Percentiles rank a stretch among this genome's conserved stretches.
Evolutionary conservation across 257 asterid species (phyloP).

Genomic region (Salvia hispanica): DNA sequence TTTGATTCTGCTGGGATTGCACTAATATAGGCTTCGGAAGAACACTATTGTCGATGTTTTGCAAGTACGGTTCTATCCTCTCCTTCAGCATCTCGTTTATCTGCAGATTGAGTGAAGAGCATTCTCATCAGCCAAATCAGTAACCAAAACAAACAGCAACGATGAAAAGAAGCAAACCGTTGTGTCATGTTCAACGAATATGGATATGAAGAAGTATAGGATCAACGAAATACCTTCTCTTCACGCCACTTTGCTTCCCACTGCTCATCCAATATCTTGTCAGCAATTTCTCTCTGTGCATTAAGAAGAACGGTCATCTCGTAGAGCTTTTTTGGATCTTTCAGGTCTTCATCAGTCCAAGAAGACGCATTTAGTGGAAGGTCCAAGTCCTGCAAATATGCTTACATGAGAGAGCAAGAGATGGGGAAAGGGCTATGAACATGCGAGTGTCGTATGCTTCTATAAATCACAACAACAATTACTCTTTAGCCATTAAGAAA

Average conservation of each 20-base stretch:
- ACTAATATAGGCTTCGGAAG: slow-evolving; percentile 72
- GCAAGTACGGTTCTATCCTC: slow-evolving; percentile 75
- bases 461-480: not conserved
- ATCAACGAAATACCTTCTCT: slow-evolving; percentile 56
- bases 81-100: slow-evolving; percentile 84
- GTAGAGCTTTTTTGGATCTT: slow-evolving; percentile 86
- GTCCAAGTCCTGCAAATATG: slow-evolving; percentile 64
- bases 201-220: not conserved
- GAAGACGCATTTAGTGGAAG: slow-evolving; percentile 83
- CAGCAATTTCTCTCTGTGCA: slow-evolving; percentile 89
- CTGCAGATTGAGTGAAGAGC: slow-evolving; percentile 44
- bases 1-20: slow-evolving; percentile 46
- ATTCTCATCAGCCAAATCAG: slow-evolving; percentile 17
- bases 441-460: not conserved
- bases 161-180: not conserved
- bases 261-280: slow-evolving; percentile 74
- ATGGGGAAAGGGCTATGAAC: not conserved
- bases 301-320: slow-evolving; percentile 91
- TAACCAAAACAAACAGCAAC: slow-evolving; percentile 13
- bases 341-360: slow-evolving; percentile 81
- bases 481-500: not conserved
- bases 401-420: slow-evolving; percentile 1
- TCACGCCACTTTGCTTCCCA: slow-evolving; percentile 96
- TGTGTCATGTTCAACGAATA: not conserved
- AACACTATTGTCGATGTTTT: slow-evolving; percentile 50